Evolutionary conservation across 768 basidiomycete genomes (phyloP).

Genomic region (Hygrocybe coccinea): DNA sequence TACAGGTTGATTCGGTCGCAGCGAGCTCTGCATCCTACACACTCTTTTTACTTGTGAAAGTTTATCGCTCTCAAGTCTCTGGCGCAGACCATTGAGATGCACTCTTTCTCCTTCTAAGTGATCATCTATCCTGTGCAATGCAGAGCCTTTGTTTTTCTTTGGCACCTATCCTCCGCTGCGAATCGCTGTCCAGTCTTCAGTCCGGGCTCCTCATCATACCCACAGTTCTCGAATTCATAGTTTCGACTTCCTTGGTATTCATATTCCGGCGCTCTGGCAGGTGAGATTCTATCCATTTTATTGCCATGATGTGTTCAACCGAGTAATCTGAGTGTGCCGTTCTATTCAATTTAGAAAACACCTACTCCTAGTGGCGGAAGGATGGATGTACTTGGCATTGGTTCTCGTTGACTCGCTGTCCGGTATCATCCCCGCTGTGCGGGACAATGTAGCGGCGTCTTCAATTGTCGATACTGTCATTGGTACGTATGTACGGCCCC

Average conservation of each 20-base stretch:
- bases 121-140: slow-evolving; percentile 29
- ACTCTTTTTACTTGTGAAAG: slow-evolving; percentile 32
- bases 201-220: slow-evolving; percentile 55
- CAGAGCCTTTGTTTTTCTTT: slow-evolving; percentile 63
- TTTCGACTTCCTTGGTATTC: slow-evolving; percentile 49
- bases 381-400: slow-evolving; percentile 55
- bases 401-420: slow-evolving; percentile 58
- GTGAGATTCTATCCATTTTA: slow-evolving; percentile 32
- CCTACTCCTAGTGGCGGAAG: slow-evolving; percentile 57
- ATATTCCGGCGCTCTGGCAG: slow-evolving; percentile 44
- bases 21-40: slow-evolving; percentile 46
- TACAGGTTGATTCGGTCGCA: slow-evolving; percentile 21
- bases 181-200: slow-evolving; percentile 45
- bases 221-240: slow-evolving; percentile 56
- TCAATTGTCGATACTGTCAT: slow-evolving; percentile 53
- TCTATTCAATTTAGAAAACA: slow-evolving; percentile 38
- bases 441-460: slow-evolving; percentile 43
- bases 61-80: slow-evolving; percentile 8
- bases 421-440: slow-evolving; percentile 49
- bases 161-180: slow-evolving; percentile 67
- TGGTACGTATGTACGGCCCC: slow-evolving; percentile 39
- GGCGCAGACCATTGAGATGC: slow-evolving; percentile 31
- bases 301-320: neutral
- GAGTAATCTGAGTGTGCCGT: neutral
- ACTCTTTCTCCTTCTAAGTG: slow-evolving; percentile 8